These are phyloP conservation scores for Millerozyma acaciae DNA, from an alignment of 805 yeast species.

Conservation along the genomic window DNA sequence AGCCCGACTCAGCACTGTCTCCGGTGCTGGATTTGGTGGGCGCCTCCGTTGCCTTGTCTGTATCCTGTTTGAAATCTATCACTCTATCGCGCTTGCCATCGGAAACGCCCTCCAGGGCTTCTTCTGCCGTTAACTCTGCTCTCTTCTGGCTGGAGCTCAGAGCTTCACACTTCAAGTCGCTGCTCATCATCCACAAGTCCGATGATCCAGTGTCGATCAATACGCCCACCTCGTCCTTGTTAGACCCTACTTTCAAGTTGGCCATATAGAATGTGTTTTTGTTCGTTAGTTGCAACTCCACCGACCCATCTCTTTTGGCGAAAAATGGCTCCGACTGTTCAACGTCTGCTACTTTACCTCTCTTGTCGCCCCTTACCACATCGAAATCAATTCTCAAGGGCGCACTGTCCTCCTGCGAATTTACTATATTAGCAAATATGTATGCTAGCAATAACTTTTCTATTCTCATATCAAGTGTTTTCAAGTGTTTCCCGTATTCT, in stretches of 20 bases:
- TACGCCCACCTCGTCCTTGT: conserved; percentile 23
- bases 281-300: conserved; percentile 19
- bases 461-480: no score
- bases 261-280: conserved; percentile 28
- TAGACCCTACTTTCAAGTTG: conserved; percentile 26
- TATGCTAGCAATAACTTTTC: background rate
- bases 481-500: no score
- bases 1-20: background rate
- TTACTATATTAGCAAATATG: background rate
- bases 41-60: background rate
- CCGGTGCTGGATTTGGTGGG: background rate
- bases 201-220: conserved; percentile 42
- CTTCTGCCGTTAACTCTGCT: background rate
- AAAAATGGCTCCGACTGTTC: conserved; percentile 13
- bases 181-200: conserved; percentile 40
- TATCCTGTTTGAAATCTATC: background rate
- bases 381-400: conserved; percentile 15
- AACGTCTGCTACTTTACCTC: conserved; percentile 4
- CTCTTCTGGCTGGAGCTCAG: conserved; percentile 5
- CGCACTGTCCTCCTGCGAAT: conserved; percentile 1
- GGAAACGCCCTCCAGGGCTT: background rate
- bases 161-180: conserved; percentile 21
- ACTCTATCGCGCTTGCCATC: background rate
- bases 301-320: conserved; percentile 16
- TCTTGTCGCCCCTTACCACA: conserved; percentile 15